Percentiles rank a stretch among this genome's conserved stretches.
Evolutionary conservation across 257 asterid genomes (phyloP).

Genomic region (Scutellaria minor): DNA sequence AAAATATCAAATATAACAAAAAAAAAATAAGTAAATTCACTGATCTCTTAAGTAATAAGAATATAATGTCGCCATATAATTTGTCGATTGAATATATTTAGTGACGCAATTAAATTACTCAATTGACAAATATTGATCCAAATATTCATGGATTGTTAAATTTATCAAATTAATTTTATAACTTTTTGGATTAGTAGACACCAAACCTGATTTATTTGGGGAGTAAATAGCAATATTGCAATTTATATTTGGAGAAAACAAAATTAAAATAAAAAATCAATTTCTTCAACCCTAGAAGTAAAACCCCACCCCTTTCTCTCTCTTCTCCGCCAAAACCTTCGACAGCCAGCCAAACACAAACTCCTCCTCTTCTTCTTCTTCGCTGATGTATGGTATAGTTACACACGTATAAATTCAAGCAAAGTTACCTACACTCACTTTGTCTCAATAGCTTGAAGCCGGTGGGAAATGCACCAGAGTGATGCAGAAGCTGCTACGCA

Average conservation of each 20-base stretch:
- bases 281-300: constrained; percentile 31
- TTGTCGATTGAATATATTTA: no score
- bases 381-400: background rate
- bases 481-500: constrained; percentile 46
- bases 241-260: background rate
- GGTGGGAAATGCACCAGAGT: constrained; percentile 40
- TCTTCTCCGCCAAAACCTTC: constrained; percentile 39
- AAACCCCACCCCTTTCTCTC: constrained; percentile 27
- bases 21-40: no score
- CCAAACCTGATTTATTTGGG: background rate
- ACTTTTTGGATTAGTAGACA: background rate
- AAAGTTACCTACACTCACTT: background rate
- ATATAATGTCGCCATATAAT: no score
- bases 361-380: background rate
- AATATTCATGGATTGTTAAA: no score
- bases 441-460: constrained; percentile 1
- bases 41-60: no score
- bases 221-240: background rate
- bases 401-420: background rate
- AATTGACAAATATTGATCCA: no score
- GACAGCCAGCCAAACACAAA: background rate
- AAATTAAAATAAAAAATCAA: background rate
- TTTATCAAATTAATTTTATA: no score
- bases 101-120: no score
- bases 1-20: no score